These are phyloP conservation scores for Emmonsiellopsis sp. DNA, from an alignment of 2,329 filamentous ascomycete genomes.

Conservation along the genomic window DNA sequence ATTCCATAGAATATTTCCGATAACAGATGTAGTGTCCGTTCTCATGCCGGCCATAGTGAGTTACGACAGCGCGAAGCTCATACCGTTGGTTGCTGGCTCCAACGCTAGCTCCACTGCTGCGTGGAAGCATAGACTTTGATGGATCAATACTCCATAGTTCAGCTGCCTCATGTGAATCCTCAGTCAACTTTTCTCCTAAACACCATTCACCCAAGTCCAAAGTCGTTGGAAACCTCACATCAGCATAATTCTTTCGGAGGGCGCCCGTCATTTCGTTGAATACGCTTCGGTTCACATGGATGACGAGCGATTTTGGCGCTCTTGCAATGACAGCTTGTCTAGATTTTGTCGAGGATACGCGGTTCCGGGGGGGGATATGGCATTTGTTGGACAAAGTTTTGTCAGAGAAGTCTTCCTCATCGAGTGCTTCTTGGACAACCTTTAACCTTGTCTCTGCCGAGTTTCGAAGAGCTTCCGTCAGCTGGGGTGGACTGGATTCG, in stretches of 20 bases:
- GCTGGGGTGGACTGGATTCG: conserved; percentile 15
- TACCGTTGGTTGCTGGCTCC: conserved; percentile 49
- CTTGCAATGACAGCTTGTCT: conserved; percentile 80
- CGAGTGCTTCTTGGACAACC: conserved; percentile 60
- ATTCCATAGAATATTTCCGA: conserved; percentile 51
- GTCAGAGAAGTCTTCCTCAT: conserved; percentile 71
- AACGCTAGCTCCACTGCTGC: conserved; percentile 44
- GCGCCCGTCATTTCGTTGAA: conserved; percentile 76
- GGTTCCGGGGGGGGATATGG: conserved; percentile 56
- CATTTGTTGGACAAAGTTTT: conserved; percentile 54
- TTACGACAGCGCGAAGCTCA: conserved; percentile 72
- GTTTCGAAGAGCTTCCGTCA: conserved; percentile 28
- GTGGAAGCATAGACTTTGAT: conserved; percentile 62
- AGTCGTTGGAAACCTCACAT: conserved; percentile 63
- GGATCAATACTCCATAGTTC: conserved; percentile 67
- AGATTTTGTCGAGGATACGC: conserved; percentile 72
- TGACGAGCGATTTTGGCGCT: conserved; percentile 66
- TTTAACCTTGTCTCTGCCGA: conserved; percentile 47
- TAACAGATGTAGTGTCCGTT: conserved; percentile 96
- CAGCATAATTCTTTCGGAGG: conserved; percentile 73
- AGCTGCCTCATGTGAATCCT: conserved; percentile 26
- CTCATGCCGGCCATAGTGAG: conserved; percentile 82
- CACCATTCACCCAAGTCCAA: conserved; percentile 81
- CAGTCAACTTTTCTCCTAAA: conserved; percentile 47
- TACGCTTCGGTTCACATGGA: conserved; percentile 86